Percentiles rank a stretch among this genome's conserved stretches.
Evolutionary conservation across 2,329 filamentous ascomycete genomes (phyloP).

Genomic region (Fusarium sp.): DNA sequence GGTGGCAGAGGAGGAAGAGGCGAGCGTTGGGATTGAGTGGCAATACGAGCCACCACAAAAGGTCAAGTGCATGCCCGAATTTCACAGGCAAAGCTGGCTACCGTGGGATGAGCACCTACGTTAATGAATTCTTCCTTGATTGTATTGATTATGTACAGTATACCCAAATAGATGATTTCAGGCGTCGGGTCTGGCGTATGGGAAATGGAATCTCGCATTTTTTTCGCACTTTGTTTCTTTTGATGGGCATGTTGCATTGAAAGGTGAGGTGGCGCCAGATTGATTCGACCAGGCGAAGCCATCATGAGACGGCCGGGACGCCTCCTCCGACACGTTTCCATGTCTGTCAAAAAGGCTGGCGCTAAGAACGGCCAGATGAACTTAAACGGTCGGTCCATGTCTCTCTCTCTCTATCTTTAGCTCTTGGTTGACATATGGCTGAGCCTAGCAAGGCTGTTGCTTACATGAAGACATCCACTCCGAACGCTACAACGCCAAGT

Average conservation of each 20-base stretch:
- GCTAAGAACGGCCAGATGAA: not conserved
- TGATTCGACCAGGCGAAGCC: not conserved
- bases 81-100: constrained; percentile 52
- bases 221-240: not conserved
- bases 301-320: not conserved
- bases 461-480: not conserved
- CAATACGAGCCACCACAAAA: constrained; percentile 35
- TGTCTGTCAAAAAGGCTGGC: not conserved
- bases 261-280: not conserved
- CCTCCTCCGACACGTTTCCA: not conserved
- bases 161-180: not conserved
- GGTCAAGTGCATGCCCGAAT: constrained; percentile 59
- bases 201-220: not conserved
- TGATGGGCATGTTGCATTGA: not conserved
- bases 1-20: not conserved
- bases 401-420: not conserved
- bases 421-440: not conserved
- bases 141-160: not conserved
- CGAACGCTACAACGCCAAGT: not conserved
- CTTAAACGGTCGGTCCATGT: not conserved
- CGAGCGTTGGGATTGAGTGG: not conserved
- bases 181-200: not conserved
- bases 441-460: not conserved
- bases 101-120: constrained; percentile 47
- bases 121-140: not conserved